Evolutionary conservation across 345 rosid species (phyloP), one percentile per base, ranked within the genome.

Genomic region (Kernera saxatilis): DNA sequence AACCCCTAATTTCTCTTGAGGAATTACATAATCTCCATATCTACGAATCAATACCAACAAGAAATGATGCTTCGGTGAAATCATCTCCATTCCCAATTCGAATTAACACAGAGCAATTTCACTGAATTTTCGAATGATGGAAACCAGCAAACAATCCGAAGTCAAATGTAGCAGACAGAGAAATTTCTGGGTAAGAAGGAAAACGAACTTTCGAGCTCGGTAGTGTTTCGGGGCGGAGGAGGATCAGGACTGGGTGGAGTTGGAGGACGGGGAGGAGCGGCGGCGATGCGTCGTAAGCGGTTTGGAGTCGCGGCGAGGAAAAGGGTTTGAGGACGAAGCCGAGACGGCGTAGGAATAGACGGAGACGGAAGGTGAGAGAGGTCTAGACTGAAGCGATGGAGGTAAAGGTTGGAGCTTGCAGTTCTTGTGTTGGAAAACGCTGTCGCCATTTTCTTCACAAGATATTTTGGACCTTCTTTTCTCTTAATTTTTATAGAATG

Each of bases 221-320:
- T 44, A 1, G 77, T 70, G 56, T 57, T 77, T 4, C 50, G 64
- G 14, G 63, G 73, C 5, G 80, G 84, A 29, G 82, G 81, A 3
- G 81, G 88, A 41, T 82, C 85, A 52, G 84, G 71, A 32, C 64
- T 61, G 12, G 82, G 57, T 62, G 87, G 57, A 59, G 85, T 53
- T 64, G 82, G 74, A 39, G 79, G 66, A 48, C 78, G 40, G 44
- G 37, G 70, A 65, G 78, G 77, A 23, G 57, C 48, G 64, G 73
- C 81, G 12, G 82, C 62, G 78, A 71, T 76, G 59, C 74, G 63
- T 54, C 55, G 62, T 52, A 51, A 21, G 18, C 35, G 56, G 21
- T 57, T 0, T 22, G 71, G 64, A 59, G 23, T 32, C 5, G 35
- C 36, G 32, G 51, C 37, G 57, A 68, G 67, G 59, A 77, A 65